Evolutionary conservation across 2,329 filamentous ascomycete species (phyloP).

Genomic region (Madurella fahalii): DNA sequence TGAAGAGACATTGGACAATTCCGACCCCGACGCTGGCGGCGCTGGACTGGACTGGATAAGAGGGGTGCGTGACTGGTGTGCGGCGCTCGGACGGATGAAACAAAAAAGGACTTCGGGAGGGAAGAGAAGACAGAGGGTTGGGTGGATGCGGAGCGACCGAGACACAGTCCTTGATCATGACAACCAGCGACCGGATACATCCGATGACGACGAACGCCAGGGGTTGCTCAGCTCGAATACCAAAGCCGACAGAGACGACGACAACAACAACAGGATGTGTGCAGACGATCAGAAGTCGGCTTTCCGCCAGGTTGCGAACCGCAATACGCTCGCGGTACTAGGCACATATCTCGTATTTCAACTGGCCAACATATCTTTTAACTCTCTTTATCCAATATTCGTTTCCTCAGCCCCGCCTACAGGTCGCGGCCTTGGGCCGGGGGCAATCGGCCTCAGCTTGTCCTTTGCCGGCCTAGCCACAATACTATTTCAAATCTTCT

Average conservation of each 20-base stretch:
- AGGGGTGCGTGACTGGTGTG: conserved; percentile 29
- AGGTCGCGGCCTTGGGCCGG: conserved; percentile 70
- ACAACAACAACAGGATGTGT: conserved; percentile 38
- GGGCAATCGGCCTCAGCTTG: conserved; percentile 79
- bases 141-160: conserved; percentile 8
- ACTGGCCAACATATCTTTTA: conserved; percentile 90
- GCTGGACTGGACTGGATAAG: conserved; percentile 31
- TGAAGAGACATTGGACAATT: conserved; percentile 73
- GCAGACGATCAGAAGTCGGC: conserved; percentile 45
- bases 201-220: conserved; percentile 14
- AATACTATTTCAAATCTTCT: conserved; percentile 82
- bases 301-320: conserved; percentile 63
- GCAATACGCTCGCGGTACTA: conserved; percentile 77
- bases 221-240: conserved; percentile 11
- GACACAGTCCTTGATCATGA: conserved; percentile 25
- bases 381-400: conserved; percentile 92
- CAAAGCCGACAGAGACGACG: conserved; percentile 22
- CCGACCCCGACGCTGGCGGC: conserved; percentile 20
- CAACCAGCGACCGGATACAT: conserved; percentile 3
- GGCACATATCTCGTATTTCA: conserved; percentile 90
- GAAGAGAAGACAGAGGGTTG: conserved; percentile 12
- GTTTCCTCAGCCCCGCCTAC: conserved; percentile 69
- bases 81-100: neutral
- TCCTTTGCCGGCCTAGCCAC: conserved; percentile 81
- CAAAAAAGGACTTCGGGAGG: neutral